A percentile compares a stretch with the other conserved stretches of the same genome.
Conservation (phyloP, 148 eudicot species). For the Rhododendron griersonianum region DNA sequence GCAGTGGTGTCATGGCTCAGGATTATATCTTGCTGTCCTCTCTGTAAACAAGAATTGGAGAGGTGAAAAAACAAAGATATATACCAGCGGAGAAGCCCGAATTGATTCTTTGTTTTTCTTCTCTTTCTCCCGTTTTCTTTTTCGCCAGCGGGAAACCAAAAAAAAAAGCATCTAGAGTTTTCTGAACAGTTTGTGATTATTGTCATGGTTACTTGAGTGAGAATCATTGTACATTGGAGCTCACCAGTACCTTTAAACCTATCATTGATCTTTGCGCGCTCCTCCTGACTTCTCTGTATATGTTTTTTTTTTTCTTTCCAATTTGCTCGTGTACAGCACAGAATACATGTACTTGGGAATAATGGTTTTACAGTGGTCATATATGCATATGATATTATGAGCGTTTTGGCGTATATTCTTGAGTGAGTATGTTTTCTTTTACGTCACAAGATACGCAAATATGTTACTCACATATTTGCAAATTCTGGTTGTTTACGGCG, state of each 20-base stretch:
- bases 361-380: not conserved
- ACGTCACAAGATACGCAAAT: not conserved
- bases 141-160: not conserved
- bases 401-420: not conserved
- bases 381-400: not conserved
- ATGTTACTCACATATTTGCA: not conserved
- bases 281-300: not conserved
- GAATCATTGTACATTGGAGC: conserved; percentile 15
- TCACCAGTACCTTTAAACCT: conserved; percentile 15
- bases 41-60: conserved; percentile 75
- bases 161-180: not conserved
- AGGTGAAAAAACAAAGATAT: conserved; percentile 12
- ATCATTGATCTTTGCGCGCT: not conserved
- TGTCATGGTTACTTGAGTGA: conserved; percentile 16
- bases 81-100: not conserved
- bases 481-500: too few species aligned
- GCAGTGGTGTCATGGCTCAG: conserved; percentile 46
- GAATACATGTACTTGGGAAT: not conserved
- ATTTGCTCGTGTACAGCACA: not conserved
- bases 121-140: not conserved
- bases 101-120: not conserved
- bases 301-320: not conserved
- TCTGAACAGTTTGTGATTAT: not conserved
- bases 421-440: not conserved
- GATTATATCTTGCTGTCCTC: conserved; percentile 85